These are phyloP conservation scores for Fusarium piperis DNA, from an alignment of 2,329 filamentous ascomycete species.

Conservation along the genomic window DNA sequence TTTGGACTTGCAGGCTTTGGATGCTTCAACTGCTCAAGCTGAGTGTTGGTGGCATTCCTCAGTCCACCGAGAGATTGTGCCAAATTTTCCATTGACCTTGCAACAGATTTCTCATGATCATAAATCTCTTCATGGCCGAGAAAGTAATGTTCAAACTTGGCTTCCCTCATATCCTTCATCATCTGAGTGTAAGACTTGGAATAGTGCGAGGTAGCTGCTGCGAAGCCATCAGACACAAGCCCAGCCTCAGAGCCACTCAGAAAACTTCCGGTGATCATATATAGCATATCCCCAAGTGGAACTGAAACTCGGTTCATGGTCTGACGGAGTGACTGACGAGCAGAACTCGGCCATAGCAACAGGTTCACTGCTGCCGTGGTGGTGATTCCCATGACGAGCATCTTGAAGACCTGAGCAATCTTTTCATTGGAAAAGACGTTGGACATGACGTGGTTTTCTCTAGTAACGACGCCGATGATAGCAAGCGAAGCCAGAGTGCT, in stretches of 20 bases:
- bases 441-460: conserved; percentile 87
- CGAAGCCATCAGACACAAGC: conserved; percentile 72
- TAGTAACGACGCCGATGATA: conserved; percentile 89
- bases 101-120: conserved; percentile 78
- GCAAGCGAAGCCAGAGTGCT: conserved; percentile 88
- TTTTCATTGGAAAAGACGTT: conserved; percentile 85
- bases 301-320: conserved; percentile 78
- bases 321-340: conserved; percentile 75
- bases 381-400: conserved; percentile 79
- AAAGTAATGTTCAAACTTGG: conserved; percentile 88
- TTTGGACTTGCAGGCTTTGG: not conserved
- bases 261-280: conserved; percentile 83
- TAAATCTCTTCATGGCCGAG: conserved; percentile 83
- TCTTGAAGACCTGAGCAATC: conserved; percentile 82
- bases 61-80: conserved; percentile 91
- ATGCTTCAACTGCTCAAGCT: conserved; percentile 79
- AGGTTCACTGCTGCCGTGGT: conserved; percentile 78
- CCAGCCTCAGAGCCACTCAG: conserved; percentile 84
- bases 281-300: conserved; percentile 82
- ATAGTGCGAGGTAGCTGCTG: conserved; percentile 69
- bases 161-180: conserved; percentile 81
- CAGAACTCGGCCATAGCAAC: conserved; percentile 80
- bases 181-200: conserved; percentile 73
- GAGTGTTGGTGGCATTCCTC: conserved; percentile 86
- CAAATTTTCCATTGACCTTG: conserved; percentile 84